Percentiles rank a stretch among this genome's conserved stretches.
phyloP scores from a whole-genome alignment of 371 early-diverging fungal genomes.

The Haplosporangium sp. region DNA sequence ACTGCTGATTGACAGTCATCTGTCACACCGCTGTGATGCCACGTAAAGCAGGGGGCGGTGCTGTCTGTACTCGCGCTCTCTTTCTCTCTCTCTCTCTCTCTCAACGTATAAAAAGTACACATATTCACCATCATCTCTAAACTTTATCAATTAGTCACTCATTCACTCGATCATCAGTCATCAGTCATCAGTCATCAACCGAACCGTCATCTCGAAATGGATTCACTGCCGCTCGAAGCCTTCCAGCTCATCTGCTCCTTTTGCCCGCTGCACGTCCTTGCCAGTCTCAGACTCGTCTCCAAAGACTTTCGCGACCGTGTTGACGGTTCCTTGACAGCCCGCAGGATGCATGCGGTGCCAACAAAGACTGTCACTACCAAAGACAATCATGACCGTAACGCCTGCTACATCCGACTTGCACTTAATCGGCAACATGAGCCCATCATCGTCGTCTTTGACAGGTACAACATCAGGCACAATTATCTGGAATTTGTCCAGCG shows the following conservation, averaged over 20 bases:
- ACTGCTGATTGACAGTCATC: too few species aligned
- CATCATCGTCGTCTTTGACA: constrained; percentile 30
- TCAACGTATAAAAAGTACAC: background rate
- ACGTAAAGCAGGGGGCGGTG: too few species aligned
- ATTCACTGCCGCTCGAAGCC: constrained; percentile 28
- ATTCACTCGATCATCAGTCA: background rate
- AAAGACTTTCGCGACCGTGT: constrained; percentile 31
- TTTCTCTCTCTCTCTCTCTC: background rate
- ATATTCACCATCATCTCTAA: background rate
- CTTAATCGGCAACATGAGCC: constrained; percentile 10
- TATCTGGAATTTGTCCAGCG: constrained; percentile 47
- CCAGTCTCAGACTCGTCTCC: constrained; percentile 33
- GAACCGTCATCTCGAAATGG: constrained; percentile 7
- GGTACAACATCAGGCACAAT: constrained; percentile 32
- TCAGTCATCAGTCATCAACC: background rate
- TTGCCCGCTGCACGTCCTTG: constrained; percentile 35
- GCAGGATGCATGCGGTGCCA: constrained; percentile 24
- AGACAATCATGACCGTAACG: constrained; percentile 19
- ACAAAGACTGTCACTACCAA: background rate
- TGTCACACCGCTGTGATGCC: too few species aligned
- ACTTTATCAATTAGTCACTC: background rate
- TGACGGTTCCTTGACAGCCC: constrained; percentile 43
- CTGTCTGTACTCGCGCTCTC: too few species aligned
- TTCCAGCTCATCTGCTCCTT: constrained; percentile 46
- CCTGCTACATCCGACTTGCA: constrained; percentile 31